These are phyloP conservation scores for Yarrowia yakushimensis DNA, from an alignment of 805 yeast genomes.

Conservation along the genomic window DNA sequence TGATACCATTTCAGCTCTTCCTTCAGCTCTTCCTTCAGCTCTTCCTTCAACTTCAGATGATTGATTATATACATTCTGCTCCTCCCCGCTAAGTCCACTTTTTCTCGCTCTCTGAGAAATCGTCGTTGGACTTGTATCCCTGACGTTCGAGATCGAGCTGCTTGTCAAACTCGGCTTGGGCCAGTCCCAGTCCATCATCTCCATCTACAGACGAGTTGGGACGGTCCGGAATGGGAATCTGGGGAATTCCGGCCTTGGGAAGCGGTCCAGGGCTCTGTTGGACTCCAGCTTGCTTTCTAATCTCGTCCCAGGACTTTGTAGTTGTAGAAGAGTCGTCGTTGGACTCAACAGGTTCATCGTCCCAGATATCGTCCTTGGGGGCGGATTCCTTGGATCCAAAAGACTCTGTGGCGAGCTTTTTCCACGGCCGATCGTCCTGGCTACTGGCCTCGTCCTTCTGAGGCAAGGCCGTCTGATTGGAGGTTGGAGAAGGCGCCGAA, in stretches of 20 bases:
- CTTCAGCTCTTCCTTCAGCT: neutral
- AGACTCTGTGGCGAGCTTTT: neutral
- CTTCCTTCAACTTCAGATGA: neutral
- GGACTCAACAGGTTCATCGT: neutral
- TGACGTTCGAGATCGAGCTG: constrained; percentile 31
- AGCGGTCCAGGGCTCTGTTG: constrained; percentile 6
- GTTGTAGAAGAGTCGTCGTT: too few relatives aligned
- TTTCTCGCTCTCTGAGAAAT: constrained; percentile 33
- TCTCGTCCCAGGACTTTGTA: constrained; percentile 12
- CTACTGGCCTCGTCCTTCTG: neutral
- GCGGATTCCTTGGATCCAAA: too few relatives aligned
- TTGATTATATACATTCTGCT: neutral
- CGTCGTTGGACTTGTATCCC: constrained; percentile 31
- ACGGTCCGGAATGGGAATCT: neutral
- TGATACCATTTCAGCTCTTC: too few relatives aligned
- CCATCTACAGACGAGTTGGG: neutral
- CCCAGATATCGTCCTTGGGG: constrained; percentile 7
- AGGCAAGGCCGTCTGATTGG: neutral
- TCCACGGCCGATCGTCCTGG: constrained; percentile 18
- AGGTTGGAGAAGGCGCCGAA: neutral
- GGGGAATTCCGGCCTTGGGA: neutral
- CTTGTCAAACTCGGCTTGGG: constrained; percentile 30
- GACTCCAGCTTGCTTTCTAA: constrained; percentile 2
- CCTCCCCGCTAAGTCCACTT: constrained; percentile 28
- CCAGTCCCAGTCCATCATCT: neutral